Evolutionary conservation across 306 rosid species (phyloP).

Genomic region (Citrullus mucosospermus): DNA sequence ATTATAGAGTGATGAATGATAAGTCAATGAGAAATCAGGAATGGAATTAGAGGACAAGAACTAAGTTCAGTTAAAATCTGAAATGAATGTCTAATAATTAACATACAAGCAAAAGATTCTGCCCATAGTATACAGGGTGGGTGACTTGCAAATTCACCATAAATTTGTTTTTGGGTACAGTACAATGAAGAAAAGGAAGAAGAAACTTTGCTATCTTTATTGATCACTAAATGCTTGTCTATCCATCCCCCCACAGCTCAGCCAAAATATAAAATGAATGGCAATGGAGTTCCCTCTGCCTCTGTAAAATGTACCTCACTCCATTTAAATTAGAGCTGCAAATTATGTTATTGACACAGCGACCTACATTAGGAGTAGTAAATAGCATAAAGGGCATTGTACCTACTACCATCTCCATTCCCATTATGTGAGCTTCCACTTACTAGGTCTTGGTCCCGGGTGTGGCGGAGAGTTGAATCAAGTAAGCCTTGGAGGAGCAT

Average conservation of each 20-base stretch:
- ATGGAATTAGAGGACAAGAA: neutral
- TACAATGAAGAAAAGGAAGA: neutral
- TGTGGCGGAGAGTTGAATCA: slow-evolving; percentile 17
- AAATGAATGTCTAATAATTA: slow-evolving; percentile 14
- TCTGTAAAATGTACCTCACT: slow-evolving; percentile 31
- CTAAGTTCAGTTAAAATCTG: neutral
- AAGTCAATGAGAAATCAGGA: neutral
- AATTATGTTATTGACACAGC: slow-evolving; percentile 24
- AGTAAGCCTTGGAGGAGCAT: slow-evolving; percentile 34
- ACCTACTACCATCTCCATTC: slow-evolving; percentile 31
- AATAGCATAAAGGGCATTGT: slow-evolving; percentile 23
- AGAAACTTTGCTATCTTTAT: slow-evolving; percentile 18
- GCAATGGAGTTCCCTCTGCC: slow-evolving; percentile 51
- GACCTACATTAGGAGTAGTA: slow-evolving; percentile 15
- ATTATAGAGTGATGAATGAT: neutral
- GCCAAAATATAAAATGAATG: slow-evolving; percentile 68
- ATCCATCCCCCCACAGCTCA: slow-evolving; percentile 34
- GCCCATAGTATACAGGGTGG: slow-evolving; percentile 27
- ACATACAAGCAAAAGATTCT: slow-evolving; percentile 27
- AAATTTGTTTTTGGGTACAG: slow-evolving; percentile 16
- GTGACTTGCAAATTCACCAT: slow-evolving; percentile 13
- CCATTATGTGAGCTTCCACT: slow-evolving; percentile 6
- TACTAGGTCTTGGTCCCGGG: neutral
- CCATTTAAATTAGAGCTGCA: slow-evolving; percentile 40
- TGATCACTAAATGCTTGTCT: slow-evolving; percentile 23